Conservation (phyloP, 306 rosid genomes). For the Cucurbita argyrosperma region DNA sequence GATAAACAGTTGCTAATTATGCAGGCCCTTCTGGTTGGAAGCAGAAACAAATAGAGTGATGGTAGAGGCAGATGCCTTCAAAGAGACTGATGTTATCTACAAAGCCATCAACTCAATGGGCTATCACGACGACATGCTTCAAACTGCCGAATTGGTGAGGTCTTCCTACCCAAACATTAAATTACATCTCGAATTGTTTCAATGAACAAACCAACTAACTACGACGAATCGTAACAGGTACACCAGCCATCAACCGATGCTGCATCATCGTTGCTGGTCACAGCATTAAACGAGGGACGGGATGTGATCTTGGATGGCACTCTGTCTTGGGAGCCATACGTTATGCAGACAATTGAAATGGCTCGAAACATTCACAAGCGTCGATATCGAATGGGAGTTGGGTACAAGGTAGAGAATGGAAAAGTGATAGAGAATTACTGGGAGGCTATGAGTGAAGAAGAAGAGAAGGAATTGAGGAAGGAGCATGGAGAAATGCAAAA, state of each 20-base stretch:
- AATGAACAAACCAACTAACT: neutral
- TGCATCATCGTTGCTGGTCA: constrained; percentile 75
- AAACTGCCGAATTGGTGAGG: constrained; percentile 61
- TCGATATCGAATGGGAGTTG: constrained; percentile 76
- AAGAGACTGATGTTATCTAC: constrained; percentile 67
- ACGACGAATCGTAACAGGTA: constrained; percentile 25
- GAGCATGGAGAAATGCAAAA: neutral
- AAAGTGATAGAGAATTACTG: constrained; percentile 60
- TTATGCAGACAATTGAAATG: constrained; percentile 70
- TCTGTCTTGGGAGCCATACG: constrained; percentile 79
- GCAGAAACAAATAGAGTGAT: constrained; percentile 46
- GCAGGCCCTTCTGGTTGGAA: constrained; percentile 63
- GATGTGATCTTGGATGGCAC: constrained; percentile 94
- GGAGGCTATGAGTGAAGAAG: constrained; percentile 41
- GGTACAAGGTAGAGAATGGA: constrained; percentile 65
- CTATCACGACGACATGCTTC: constrained; percentile 70
- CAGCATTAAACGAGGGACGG: constrained; percentile 74
- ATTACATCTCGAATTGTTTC: neutral
- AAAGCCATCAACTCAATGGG: constrained; percentile 56
- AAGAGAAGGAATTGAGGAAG: constrained; percentile 14
- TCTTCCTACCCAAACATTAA: neutral
- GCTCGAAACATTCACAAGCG: constrained; percentile 62
- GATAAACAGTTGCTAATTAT: neutral
- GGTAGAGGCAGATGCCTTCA: constrained; percentile 94
- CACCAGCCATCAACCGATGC: constrained; percentile 78